Base-by-base conservation (phyloP, 1,139 yeast genomes). In the Wickerhamiella infanticola region DNA sequence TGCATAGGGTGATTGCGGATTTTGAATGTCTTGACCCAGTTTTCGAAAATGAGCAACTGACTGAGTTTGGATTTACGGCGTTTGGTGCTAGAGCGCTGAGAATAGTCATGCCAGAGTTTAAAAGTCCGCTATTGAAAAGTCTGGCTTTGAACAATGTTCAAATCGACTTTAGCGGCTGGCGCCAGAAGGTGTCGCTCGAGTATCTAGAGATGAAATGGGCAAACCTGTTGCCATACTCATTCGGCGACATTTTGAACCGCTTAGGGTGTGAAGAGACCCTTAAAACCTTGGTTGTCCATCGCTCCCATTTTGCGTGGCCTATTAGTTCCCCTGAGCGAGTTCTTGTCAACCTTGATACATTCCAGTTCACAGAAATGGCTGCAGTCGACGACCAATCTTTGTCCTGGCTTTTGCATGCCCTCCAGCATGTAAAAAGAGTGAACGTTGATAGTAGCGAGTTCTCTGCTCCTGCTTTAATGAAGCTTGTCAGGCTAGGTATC, bases 361-460 rank as follows among this genome's bases (percentile, higher is more conserved):
- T 52, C 26, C 55, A 52, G 41, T 52, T 36, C 39, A 52, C 55
- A 3, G 44, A 45, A 35, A 52, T 52, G 55, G 39, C 41, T 23
- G 36, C 45, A 11, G 33, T 52, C 6, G 42, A 43, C 29, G 48
- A 47, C 8, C 35, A 37, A 9, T 18, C 41, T 2, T 38, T 52
- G 6, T 42, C 36, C 37, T 52, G 55, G 55, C 41, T 52, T 24
- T 11, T 49, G n/a, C 29, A 33, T 3, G 46, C 55, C n/a, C 43
- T 45, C 27, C 50, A 49, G 24, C 35, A 25, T 11, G 41, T 52
- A 27, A 45, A 47, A 7, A 48, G 46, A 38, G 40, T 48, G 27
- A 52, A 52, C 25, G 38, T 52, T 25, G 55, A 52, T 26, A 48
- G 49, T 13, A 52, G 55, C 9, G 25, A 37, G 13, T 31, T 50